Conservation (phyloP, 2,329 filamentous ascomycete genomes). For the Aspergillus candidus region DNA sequence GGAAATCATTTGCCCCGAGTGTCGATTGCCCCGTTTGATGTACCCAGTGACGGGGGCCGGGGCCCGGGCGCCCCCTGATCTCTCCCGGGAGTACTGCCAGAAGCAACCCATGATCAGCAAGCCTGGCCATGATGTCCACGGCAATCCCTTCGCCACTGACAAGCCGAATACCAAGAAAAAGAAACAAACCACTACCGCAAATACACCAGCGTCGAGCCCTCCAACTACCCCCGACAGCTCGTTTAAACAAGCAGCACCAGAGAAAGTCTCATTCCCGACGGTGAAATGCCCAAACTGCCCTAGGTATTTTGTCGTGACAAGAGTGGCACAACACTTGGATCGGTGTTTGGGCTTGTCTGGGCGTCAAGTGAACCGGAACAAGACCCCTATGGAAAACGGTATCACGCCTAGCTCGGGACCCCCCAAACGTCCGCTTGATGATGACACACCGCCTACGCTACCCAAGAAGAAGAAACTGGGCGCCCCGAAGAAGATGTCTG, state of each 20-base stretch:
- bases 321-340: conserved; percentile 56
- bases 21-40: conserved; percentile 54
- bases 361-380: conserved; percentile 43
- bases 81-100: conserved; percentile 53
- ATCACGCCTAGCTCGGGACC: conserved; percentile 29
- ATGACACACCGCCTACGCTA: conserved; percentile 40
- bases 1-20: conserved; percentile 55
- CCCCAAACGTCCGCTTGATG: conserved; percentile 34
- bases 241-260: conserved; percentile 25
- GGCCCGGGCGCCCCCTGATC: conserved; percentile 43
- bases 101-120: conserved; percentile 53
- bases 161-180: conserved; percentile 45
- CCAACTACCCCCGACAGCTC: conserved; percentile 29
- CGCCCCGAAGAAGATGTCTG: conserved; percentile 31
- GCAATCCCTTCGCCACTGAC: conserved; percentile 41
- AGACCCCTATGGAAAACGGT: conserved; percentile 41
- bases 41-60: conserved; percentile 51
- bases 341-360: conserved; percentile 55
- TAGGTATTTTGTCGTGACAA: conserved; percentile 54
- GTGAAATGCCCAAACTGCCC: conserved; percentile 55
- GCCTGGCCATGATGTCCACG: conserved; percentile 57
- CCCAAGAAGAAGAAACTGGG: conserved; percentile 47
- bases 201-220: conserved; percentile 32
- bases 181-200: conserved; percentile 30
- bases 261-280: conserved; percentile 35